Base-by-base conservation (phyloP, 2,329 filamentous ascomycete genomes). In the Domatiomyces catenatus region DNA sequence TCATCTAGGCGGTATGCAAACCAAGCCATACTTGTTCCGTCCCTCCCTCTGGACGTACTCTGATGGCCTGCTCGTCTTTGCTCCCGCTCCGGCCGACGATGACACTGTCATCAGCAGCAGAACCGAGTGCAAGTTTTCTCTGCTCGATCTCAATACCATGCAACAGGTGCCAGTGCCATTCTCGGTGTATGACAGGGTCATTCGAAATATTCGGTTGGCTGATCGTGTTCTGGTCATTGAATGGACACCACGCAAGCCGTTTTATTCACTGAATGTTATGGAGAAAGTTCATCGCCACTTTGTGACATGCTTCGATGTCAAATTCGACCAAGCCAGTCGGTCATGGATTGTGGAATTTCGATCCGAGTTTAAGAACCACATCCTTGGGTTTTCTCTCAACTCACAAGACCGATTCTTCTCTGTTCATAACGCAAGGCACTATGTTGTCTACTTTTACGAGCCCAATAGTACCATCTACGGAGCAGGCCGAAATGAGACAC, bases 391-490 rank as follows among this genome's bases (percentile, higher is more conserved):
- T 47, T 71, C 76, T 1, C 59, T 79, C 5, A 75, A 72, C 57
- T 66, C 69, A n/a, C 65, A 69, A 42, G 76, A 80, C 59, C 73
- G 77, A n/a, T 80, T 81, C 68, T 79, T 77, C 63, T 81, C 77
- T 8, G 65, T 74, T 1, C 79, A 83, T 60, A 80, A 69, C 46
- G 60, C 68, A 12, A 76, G 69, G 0, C 77, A 82, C 60, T 82
- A 81, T 62, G 76, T 71, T 42, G 66, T 80, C 12, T 82, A 81
- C 62, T 68, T 75, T 24, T 81, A 77, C 77, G 76, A 80, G 57
- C 72, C 75, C 1, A 75, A 75, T 55, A 72, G 72, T 45, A 74
- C 73, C 44, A 66, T 74, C 39, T 77, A 74, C 66, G 15, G 3
- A 24, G 70, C 68, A 0, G 67, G 67, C 2, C 71, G 72, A 36